Evolutionary conservation across 2,329 filamentous ascomycete species (phyloP), one percentile per base, ranked within the genome.

Genomic region (Teratosphaeria nubilosa): DNA sequence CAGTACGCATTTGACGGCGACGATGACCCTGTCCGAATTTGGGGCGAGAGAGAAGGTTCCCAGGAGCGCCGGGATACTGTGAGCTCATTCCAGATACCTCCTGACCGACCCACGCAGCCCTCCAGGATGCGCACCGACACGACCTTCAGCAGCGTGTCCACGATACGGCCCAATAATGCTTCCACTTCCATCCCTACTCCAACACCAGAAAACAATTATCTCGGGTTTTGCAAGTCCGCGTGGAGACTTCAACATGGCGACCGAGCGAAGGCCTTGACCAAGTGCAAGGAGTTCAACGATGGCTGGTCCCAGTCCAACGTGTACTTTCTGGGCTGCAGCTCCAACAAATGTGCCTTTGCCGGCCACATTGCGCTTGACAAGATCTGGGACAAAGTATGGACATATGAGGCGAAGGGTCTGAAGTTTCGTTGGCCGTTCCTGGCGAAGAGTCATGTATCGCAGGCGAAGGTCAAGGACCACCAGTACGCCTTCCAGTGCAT

Each of bases 381-480:
- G 5, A 66, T 71, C 51, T 70, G 66, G 68, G 60, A 59, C 3
- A 65, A 64, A 55, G 60, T 65, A 6, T 67, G 65, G 56, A 62
- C 59, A 2, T 53, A 60, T 27, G 62, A 62, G 13, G 54, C 56
- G 1, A 63, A 69, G 11, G 74, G 76, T 0, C 66, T 80, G 7
- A 71, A 72, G 14, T 77, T 76, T 59, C 74, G 76, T 11, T 79
- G 76, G 75, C 63, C 68, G 6, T 80, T 79, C 58, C 68, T 80
- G 2, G 77, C 77, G 10, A 78, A 79, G 62, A 73, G 68, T 22
- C 77, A 80, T 63, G 69, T 77, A 11, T 56, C 63, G 13, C 64
- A 72, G 58, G 73, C 71, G 52, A 66, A 68, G 25, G 64, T 68
- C 56, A 65, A 62, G 53, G 66, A 61, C 55, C 59, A 66, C 50